A percentile compares a stretch with the other conserved stretches of the same genome.
Evolutionary conservation across 352 stramenopile species (phyloP).

Genomic region (Phytophthora uliginosa): DNA sequence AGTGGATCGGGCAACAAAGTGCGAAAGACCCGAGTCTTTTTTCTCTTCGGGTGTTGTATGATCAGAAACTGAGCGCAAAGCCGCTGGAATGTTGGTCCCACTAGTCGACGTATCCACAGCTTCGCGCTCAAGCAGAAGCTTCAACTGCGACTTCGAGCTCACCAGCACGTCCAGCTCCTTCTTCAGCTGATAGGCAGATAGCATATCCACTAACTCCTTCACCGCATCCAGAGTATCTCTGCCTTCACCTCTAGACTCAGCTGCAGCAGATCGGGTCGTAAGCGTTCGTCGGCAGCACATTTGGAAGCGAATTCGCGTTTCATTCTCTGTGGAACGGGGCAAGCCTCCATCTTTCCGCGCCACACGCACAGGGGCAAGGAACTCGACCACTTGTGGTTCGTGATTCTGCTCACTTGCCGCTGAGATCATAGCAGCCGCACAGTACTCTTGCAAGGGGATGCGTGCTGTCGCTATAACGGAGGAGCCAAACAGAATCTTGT

Average conservation of each 20-base stretch:
- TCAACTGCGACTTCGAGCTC: slow-evolving; percentile 76
- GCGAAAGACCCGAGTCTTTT: slow-evolving; percentile 37
- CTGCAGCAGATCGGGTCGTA: slow-evolving; percentile 22
- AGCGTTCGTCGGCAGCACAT: slow-evolving; percentile 53
- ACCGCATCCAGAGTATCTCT: slow-evolving; percentile 30
- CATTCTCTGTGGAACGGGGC: slow-evolving; percentile 27
- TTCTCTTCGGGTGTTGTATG: slow-evolving; percentile 33
- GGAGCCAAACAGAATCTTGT: slow-evolving; percentile 79
- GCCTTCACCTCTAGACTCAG: slow-evolving; percentile 25
- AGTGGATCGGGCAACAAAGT: slow-evolving; percentile 25
- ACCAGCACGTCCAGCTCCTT: slow-evolving; percentile 68
- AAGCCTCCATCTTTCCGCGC: slow-evolving; percentile 29
- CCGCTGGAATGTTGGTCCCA: slow-evolving; percentile 43
- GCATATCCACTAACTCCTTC: slow-evolving; percentile 35
- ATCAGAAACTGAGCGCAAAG: slow-evolving; percentile 30
- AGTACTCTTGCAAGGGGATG: slow-evolving; percentile 63
- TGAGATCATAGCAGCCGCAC: slow-evolving; percentile 46
- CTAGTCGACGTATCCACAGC: slow-evolving; percentile 78
- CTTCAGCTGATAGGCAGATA: slow-evolving; percentile 55
- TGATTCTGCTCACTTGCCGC: slow-evolving; percentile 18
- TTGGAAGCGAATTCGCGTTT: slow-evolving; percentile 56
- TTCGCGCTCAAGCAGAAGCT: slow-evolving; percentile 73
- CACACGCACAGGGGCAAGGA: slow-evolving; percentile 55
- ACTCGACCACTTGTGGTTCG: slow-evolving; percentile 54
- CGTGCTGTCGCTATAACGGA: slow-evolving; percentile 61